Base-by-base conservation (phyloP, 495 filamentous ascomycete genomes). In the Aspergillus wentii region DNA sequence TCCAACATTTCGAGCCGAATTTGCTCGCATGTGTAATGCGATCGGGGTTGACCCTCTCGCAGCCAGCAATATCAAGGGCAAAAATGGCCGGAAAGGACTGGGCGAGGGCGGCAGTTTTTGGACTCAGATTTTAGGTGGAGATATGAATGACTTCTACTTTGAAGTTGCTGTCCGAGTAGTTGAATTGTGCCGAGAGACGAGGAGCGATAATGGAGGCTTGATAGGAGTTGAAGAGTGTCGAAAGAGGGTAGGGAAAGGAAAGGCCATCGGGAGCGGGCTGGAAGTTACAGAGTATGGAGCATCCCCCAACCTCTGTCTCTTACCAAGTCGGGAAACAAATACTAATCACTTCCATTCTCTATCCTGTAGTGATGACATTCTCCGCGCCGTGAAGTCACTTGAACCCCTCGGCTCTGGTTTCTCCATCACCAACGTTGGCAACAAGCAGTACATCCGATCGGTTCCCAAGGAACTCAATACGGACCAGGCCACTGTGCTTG, bases 91-190 rank as follows among this genome's bases (percentile, higher is more conserved):
- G 38, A 57, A 66, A 40, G 42, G 68, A 46, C 30, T 56, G 38
- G 55, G 65, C 56, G 53, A 69, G 57, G 51, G 57, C 30, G 76
- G 76, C 13, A 91, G 82, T 49, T 80, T 95, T 46, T 96, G 92
- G 92, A 85, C 88, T 10, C 90, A 95, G 68, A 79, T 95, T 49
- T 63, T 96, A 35, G 92, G 92, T 1, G 75, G 84, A 15, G 86
- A 79, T 49, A 91, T 97, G 45, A 95, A 95, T 59, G 94, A 97
- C 58, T 98, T 97, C 52, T 97, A 97, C 60, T 97, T 97, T 58
- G 91, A 94, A 65, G 74, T 98, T 31, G 94, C 87, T 0, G 89
- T 96, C 26, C 70, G 87, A 19, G 87, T 97, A 5, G 94, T 98
- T 6, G 92, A 96, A 62, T 79, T 97, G 0, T 98, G 92, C 61